These are phyloP conservation scores for Aspergillus diversus DNA, from an alignment of 495 filamentous ascomycete genomes.

Conservation along the genomic window DNA sequence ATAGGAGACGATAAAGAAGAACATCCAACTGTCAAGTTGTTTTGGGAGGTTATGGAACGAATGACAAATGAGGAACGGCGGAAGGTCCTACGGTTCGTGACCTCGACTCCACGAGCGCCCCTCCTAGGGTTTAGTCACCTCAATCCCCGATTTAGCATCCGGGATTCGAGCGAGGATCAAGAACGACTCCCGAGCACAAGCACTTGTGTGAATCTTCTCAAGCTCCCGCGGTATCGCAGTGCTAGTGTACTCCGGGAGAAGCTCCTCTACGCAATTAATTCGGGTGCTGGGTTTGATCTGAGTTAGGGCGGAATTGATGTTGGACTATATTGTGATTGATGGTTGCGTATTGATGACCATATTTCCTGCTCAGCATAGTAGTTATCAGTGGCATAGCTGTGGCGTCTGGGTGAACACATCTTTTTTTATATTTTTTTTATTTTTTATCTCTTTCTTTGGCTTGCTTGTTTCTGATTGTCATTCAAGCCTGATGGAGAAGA, in stretches of 20 bases:
- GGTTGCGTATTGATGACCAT: neutral
- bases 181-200: slow-evolving; percentile 90
- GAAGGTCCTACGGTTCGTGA: slow-evolving; percentile 94
- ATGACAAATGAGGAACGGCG: slow-evolving; percentile 75
- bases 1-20: slow-evolving; percentile 87
- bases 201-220: slow-evolving; percentile 95
- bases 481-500: no score
- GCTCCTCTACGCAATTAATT: slow-evolving; percentile 86
- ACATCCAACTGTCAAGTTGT: slow-evolving; percentile 80
- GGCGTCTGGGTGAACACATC: slow-evolving; percentile 29
- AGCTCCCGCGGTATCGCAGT: slow-evolving; percentile 81
- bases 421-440: slow-evolving; percentile 19
- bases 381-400: slow-evolving; percentile 34
- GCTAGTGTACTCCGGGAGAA: slow-evolving; percentile 69
- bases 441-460: neutral
- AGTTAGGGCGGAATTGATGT: slow-evolving; percentile 50
- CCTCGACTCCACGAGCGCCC: slow-evolving; percentile 89
- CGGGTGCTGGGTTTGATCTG: slow-evolving; percentile 94
- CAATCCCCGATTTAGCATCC: slow-evolving; percentile 84
- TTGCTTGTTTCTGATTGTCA: neutral
- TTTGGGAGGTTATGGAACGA: slow-evolving; percentile 87
- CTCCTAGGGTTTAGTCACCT: slow-evolving; percentile 87
- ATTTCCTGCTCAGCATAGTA: neutral
- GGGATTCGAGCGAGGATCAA: slow-evolving; percentile 79
- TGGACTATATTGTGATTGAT: neutral